phyloP scores from a whole-genome alignment of 2,329 filamentous ascomycete species.

The Ophiobolus disseminans region DNA sequence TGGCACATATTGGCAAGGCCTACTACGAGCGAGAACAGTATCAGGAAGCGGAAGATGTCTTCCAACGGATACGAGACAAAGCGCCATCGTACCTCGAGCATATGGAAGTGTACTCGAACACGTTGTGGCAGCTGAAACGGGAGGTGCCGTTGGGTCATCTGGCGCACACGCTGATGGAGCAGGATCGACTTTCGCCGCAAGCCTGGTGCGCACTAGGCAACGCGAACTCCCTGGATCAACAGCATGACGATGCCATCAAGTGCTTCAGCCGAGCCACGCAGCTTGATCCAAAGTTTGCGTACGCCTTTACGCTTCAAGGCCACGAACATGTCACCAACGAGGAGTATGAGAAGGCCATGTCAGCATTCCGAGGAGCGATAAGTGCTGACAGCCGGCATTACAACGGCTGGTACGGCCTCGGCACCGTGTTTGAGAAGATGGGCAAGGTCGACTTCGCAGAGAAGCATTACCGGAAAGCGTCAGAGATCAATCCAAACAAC shows the following conservation, averaged over 20 bases:
- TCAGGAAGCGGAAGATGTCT: constrained; percentile 84
- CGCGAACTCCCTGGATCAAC: constrained; percentile 87
- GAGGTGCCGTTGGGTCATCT: constrained; percentile 92
- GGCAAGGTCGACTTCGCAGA: constrained; percentile 92
- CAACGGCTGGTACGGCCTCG: constrained; percentile 96
- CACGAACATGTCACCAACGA: constrained; percentile 96
- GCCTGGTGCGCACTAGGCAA: constrained; percentile 97
- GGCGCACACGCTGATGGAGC: constrained; percentile 86
- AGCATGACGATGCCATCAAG: constrained; percentile 91
- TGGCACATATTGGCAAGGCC: constrained; percentile 87
- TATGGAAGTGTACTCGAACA: constrained; percentile 98
- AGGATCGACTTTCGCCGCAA: constrained; percentile 87
- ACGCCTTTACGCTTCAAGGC: constrained; percentile 93
- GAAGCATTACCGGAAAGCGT: constrained; percentile 87
- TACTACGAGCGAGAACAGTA: constrained; percentile 92
- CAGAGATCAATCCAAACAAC: constrained; percentile 91
- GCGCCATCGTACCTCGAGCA: constrained; percentile 86
- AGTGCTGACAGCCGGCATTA: constrained; percentile 89
- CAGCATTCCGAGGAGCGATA: constrained; percentile 85
- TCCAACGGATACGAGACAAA: constrained; percentile 77
- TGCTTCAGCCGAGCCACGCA: constrained; percentile 96
- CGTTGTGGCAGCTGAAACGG: constrained; percentile 97
- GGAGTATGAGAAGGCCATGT: constrained; percentile 93
- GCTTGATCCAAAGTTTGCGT: constrained; percentile 87
- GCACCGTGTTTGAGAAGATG: constrained; percentile 83